These are phyloP conservation scores for Glycyrrhiza uralensis DNA, from an alignment of 306 rosid species.

Conservation along the genomic window DNA sequence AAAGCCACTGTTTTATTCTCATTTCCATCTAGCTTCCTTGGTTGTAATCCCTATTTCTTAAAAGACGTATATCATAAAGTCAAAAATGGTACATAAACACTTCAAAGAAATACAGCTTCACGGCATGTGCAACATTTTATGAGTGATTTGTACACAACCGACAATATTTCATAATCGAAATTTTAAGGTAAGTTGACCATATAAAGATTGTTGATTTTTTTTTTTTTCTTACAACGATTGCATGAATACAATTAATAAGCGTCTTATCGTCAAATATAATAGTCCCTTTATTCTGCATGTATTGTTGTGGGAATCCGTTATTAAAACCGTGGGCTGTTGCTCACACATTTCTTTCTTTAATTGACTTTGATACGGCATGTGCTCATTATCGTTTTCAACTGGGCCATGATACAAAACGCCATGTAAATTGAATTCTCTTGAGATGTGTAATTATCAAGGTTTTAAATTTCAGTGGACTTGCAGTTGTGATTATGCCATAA, in stretches of 20 bases:
- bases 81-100: neutral
- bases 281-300: neutral
- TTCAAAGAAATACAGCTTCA: slow-evolving; percentile 10
- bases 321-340: slow-evolving; percentile 20
- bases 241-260: slow-evolving; percentile 19
- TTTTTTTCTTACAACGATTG: neutral
- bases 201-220: neutral
- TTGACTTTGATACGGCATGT: slow-evolving; percentile 11
- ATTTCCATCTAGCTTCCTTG: neutral
- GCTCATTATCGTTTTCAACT: neutral
- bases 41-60: neutral
- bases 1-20: neutral
- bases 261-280: slow-evolving; percentile 1
- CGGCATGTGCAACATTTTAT: neutral
- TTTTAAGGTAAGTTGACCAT: slow-evolving; percentile 26
- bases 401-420: neutral
- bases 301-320: neutral
- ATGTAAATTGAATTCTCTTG: neutral
- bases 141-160: slow-evolving; percentile 16
- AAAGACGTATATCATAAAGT: neutral
- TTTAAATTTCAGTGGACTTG: too few species aligned
- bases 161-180: slow-evolving; percentile 7
- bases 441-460: too few species aligned
- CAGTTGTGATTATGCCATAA: too few species aligned
- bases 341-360: neutral